Conservation (phyloP, 2,329 filamentous ascomycete species). For the Pseudodiploospora longispora region DNA sequence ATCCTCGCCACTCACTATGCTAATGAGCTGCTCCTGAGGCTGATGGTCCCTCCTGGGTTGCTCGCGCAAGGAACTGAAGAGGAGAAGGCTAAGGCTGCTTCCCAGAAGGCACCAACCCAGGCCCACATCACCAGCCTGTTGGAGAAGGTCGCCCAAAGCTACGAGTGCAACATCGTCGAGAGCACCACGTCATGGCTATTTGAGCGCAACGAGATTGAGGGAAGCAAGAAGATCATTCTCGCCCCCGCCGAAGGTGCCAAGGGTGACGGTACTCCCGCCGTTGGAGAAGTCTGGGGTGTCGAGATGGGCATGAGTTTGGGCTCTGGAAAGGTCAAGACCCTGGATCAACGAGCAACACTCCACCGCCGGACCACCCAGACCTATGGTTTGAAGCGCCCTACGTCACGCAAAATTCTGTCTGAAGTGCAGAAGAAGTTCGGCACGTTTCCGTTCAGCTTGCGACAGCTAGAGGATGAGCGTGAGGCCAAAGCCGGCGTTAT, state of each 20-base stretch:
- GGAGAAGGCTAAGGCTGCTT: conserved; percentile 85
- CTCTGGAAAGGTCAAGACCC: conserved; percentile 87
- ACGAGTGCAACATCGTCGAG: conserved; percentile 89
- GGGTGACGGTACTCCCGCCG: conserved; percentile 80
- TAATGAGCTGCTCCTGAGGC: conserved; percentile 85
- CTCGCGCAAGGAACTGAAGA: conserved; percentile 78
- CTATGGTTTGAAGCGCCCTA: conserved; percentile 88
- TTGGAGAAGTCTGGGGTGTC: conserved; percentile 95
- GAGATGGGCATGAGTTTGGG: conserved; percentile 90
- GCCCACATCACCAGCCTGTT: conserved; percentile 77
- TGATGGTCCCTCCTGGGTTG: conserved; percentile 87
- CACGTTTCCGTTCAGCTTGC: conserved; percentile 93
- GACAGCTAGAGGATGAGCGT: conserved; percentile 94
- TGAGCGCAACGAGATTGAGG: conserved; percentile 95
- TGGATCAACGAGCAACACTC: conserved; percentile 81
- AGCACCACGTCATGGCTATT: conserved; percentile 98
- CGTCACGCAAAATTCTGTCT: conserved; percentile 83
- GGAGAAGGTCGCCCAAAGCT: conserved; percentile 85
- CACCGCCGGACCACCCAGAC: conserved; percentile 89
- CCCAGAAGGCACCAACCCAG: conserved; percentile 77
- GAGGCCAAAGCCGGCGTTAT: conserved; percentile 92
- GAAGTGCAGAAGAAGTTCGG: conserved; percentile 97
- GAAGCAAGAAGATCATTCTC: conserved; percentile 94
- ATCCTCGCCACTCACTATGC: conserved; percentile 87
- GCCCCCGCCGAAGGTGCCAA: conserved; percentile 78